Evolutionary conservation across 768 basidiomycete species (phyloP).

Genomic region (Amanita brunnescens): DNA sequence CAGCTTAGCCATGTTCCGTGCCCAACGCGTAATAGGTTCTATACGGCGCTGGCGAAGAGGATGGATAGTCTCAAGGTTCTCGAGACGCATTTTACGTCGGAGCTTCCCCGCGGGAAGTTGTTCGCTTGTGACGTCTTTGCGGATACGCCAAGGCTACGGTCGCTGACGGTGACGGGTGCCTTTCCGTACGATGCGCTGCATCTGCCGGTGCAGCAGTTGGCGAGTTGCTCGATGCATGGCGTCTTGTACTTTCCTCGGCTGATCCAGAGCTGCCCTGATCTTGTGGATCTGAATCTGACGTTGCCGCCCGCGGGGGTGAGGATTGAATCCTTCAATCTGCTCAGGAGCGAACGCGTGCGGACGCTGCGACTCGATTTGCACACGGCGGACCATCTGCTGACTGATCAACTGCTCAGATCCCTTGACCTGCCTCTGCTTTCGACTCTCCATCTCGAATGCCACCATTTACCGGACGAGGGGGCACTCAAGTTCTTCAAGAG

Average conservation of each 20-base stretch:
- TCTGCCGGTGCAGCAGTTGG: background rate
- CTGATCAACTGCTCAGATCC: background rate
- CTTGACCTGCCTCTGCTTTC: conserved; percentile 2
- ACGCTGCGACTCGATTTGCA: conserved; percentile 3
- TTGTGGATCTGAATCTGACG: conserved; percentile 1
- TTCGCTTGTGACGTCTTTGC: conserved; percentile 1
- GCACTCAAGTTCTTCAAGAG: conserved; percentile 1
- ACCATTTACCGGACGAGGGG: background rate
- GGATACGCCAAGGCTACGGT: background rate
- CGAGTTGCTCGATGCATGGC: conserved; percentile 3
- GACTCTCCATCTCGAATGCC: conserved; percentile 2
- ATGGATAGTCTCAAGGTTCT: conserved; percentile 2
- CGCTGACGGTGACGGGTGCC: background rate
- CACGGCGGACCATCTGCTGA: background rate
- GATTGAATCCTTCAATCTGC: background rate
- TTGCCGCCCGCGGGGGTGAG: background rate
- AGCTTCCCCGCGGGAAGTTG: background rate
- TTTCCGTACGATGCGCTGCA: conserved; percentile 2
- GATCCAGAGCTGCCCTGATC: background rate
- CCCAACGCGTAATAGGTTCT: conserved; percentile 1
- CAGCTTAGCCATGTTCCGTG: conserved; percentile 2
- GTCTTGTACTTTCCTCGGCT: conserved; percentile 1
- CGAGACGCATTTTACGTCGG: conserved; percentile 5
- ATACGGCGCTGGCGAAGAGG: background rate
- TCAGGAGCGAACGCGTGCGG: conserved; percentile 1